phyloP scores from a whole-genome alignment of 192 early-diverging fungal species.

The Entomortierella parvispora region DNA sequence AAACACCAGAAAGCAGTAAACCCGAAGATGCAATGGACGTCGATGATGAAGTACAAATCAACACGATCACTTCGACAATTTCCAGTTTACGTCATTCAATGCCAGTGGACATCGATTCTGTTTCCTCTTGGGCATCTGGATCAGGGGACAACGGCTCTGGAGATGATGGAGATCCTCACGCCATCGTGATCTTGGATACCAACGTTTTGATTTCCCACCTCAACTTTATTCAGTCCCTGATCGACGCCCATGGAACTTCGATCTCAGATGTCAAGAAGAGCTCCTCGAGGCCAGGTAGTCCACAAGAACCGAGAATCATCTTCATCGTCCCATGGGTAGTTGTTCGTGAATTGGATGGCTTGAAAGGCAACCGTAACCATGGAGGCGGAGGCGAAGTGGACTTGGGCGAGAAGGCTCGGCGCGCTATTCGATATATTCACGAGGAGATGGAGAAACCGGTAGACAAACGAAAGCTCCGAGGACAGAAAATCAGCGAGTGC shows the following conservation, averaged over 20 bases:
- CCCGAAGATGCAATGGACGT: constrained; percentile 44
- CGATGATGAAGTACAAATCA: constrained; percentile 24
- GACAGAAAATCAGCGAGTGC: constrained; percentile 62
- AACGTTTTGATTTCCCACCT: constrained; percentile 66
- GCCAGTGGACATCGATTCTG: neutral
- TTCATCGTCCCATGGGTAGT: constrained; percentile 70
- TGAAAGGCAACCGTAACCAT: constrained; percentile 48
- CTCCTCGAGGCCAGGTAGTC: neutral
- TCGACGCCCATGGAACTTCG: constrained; percentile 14
- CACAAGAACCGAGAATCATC: constrained; percentile 21
- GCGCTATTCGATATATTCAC: constrained; percentile 61
- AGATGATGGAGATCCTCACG: constrained; percentile 18
- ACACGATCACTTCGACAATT: constrained; percentile 36
- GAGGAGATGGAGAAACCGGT: constrained; percentile 39
- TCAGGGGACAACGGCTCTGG: neutral
- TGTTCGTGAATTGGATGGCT: constrained; percentile 64
- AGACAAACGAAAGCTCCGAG: constrained; percentile 43
- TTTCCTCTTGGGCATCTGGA: constrained; percentile 22
- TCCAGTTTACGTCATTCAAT: constrained; percentile 20
- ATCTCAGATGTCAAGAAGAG: neutral
- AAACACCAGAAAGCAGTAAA: neutral
- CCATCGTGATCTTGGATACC: constrained; percentile 61
- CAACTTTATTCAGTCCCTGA: constrained; percentile 54
- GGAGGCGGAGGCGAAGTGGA: constrained; percentile 21
- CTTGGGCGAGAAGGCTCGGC: constrained; percentile 53